A percentile compares a stretch with the other conserved stretches of the same genome.
Evolutionary conservation across 257 asterid species (phyloP).

Genomic region (Linaria vulgaris): DNA sequence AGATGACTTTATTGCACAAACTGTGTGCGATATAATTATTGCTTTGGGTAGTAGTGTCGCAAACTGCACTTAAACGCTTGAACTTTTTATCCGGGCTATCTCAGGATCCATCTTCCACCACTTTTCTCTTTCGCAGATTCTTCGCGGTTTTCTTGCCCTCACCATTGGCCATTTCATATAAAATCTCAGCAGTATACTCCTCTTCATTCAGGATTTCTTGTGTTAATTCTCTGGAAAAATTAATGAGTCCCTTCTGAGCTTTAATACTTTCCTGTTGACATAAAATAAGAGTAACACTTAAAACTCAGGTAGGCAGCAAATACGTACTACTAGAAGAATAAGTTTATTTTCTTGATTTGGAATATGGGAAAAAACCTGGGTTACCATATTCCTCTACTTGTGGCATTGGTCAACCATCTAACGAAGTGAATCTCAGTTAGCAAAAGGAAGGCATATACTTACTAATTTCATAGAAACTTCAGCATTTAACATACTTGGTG

Average conservation of each 20-base stretch:
- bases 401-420: no score
- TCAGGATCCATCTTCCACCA: background rate
- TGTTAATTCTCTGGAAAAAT: background rate
- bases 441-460: no score
- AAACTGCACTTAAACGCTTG: background rate
- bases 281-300: background rate
- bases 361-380: no score
- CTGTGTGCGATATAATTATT: background rate
- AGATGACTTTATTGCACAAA: no score
- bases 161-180: background rate
- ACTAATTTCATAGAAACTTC: no score
- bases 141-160: background rate
- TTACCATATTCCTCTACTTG: no score
- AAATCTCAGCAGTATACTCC: no score
- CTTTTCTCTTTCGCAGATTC: conserved; percentile 1
- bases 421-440: no score
- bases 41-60: background rate
- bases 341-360: no score
- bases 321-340: no score
- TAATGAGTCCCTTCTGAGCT: background rate
- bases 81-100: background rate
- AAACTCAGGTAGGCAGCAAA: no score
- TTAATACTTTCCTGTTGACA: background rate
- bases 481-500: no score
- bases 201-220: background rate